A percentile compares a stretch with the other conserved stretches of the same genome.
Evolutionary conservation across 257 asterid species (phyloP).

Genomic region (Verbena officinalis): DNA sequence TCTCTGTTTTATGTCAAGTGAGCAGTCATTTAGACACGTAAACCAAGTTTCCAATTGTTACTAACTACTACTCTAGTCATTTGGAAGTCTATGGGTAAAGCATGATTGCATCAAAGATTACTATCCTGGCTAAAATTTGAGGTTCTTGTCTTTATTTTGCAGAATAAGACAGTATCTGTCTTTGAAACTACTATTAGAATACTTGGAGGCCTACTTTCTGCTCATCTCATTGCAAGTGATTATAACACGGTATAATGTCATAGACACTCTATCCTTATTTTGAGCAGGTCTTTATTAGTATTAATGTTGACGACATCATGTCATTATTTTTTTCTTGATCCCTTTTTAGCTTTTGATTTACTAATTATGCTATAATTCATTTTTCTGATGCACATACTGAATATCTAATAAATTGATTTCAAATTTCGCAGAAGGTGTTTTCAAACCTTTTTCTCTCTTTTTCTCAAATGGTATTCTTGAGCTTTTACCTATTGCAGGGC

Average conservation of each 20-base stretch:
- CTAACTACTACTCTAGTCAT: conserved; percentile 4
- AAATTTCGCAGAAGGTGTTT: conserved; percentile 6
- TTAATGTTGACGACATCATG: not conserved
- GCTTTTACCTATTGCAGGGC: conserved; percentile 62
- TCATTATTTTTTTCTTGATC: not conserved
- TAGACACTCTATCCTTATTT: not conserved
- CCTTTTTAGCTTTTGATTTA: not conserved
- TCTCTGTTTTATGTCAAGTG: conserved; percentile 1
- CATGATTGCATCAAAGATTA: conserved; percentile 21
- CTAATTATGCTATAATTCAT: not conserved
- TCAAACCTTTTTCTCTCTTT: too few species aligned
- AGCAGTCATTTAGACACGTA: not conserved
- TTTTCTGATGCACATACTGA: not conserved
- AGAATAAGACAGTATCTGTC: conserved; percentile 97
- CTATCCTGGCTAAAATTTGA: conserved; percentile 12
- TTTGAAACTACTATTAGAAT: conserved; percentile 96
- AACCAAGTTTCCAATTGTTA: conserved; percentile 15
- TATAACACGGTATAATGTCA: conserved; percentile 75
- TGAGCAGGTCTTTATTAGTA: conserved; percentile 3
- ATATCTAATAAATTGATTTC: not conserved
- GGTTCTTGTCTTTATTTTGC: conserved; percentile 38
- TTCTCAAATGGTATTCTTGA: conserved; percentile 10
- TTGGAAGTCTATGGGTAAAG: conserved; percentile 19
- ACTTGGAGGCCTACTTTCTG: conserved; percentile 97
- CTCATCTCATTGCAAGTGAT: conserved; percentile 97